These are phyloP conservation scores for Entamoeba nuttalli DNA, from an alignment of 208 protist species.

Conservation along the genomic window DNA sequence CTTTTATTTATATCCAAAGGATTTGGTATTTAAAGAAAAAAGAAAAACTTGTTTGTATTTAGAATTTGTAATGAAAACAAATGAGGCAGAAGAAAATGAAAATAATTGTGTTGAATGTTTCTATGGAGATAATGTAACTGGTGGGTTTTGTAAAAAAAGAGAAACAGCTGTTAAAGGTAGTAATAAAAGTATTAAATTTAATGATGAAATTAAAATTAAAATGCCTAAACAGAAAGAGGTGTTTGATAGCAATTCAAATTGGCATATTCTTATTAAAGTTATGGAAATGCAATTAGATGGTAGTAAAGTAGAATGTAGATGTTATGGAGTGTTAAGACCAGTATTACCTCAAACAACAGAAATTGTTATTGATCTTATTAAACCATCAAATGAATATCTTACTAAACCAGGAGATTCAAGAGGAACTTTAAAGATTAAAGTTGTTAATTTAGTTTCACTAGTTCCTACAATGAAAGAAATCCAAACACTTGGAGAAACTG, in stretches of 20 bases:
- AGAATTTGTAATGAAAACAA: not conserved
- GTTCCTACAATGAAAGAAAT: not conserved
- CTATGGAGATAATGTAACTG: not conserved
- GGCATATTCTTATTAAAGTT: not conserved
- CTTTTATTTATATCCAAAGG: not conserved
- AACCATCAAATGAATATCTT: not conserved
- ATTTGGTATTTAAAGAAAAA: not conserved
- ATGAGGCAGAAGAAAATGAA: not conserved
- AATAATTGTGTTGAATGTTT: not conserved
- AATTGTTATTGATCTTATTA: not conserved
- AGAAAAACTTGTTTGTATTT: not conserved
- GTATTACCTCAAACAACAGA: not conserved
- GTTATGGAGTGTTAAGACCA: not conserved
- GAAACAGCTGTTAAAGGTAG: not conserved
- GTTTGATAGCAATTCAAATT: not conserved
- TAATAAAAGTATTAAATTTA: not conserved
- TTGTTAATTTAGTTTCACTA: not conserved
- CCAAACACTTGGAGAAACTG: not conserved
- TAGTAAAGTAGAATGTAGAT: not conserved
- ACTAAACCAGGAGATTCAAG: not conserved
- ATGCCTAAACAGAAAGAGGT: not conserved
- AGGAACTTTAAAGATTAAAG: not conserved
- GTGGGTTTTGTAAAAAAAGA: not conserved
- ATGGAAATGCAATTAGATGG: not conserved
- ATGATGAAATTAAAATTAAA: not conserved